Evolutionary conservation across 2,329 filamentous ascomycete genomes (phyloP).

Genomic region (Aschersonia sp.): DNA sequence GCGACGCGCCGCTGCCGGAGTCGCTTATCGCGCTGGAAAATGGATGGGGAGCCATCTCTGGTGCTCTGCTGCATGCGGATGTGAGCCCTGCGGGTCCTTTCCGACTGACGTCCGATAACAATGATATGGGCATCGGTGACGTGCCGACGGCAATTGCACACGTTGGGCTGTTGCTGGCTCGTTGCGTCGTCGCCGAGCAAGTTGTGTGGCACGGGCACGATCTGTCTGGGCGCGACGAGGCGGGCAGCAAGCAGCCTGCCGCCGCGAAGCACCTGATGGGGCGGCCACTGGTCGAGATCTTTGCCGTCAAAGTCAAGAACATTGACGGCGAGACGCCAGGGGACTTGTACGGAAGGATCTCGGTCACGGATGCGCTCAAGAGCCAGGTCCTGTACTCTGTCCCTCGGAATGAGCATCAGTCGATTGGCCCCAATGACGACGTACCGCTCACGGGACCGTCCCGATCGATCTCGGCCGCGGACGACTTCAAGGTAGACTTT

Average conservation of each 20-base stretch:
- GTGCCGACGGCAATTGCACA: background rate
- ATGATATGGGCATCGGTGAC: background rate
- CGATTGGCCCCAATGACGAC: background rate
- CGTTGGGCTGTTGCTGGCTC: background rate
- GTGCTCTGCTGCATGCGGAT: background rate
- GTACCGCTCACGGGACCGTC: background rate
- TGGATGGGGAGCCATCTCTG: background rate
- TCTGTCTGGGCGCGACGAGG: background rate
- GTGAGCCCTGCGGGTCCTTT: background rate
- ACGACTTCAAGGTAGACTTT: background rate
- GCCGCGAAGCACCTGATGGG: background rate
- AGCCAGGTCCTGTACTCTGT: background rate
- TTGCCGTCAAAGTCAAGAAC: conserved; percentile 1
- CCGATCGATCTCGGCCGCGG: background rate
- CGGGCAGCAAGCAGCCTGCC: background rate
- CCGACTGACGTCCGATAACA: background rate
- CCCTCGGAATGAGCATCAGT: background rate
- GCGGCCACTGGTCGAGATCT: conserved; percentile 1
- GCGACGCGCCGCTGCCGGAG: background rate
- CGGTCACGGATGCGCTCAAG: background rate
- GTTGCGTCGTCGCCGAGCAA: background rate
- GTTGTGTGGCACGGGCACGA: background rate
- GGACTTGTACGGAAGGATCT: conserved; percentile 3
- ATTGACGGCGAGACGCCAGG: conserved; percentile 3
- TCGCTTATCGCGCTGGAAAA: background rate